Evolutionary conservation across 305 asterid species (phyloP).

Genomic region (Solanum chacoense): DNA sequence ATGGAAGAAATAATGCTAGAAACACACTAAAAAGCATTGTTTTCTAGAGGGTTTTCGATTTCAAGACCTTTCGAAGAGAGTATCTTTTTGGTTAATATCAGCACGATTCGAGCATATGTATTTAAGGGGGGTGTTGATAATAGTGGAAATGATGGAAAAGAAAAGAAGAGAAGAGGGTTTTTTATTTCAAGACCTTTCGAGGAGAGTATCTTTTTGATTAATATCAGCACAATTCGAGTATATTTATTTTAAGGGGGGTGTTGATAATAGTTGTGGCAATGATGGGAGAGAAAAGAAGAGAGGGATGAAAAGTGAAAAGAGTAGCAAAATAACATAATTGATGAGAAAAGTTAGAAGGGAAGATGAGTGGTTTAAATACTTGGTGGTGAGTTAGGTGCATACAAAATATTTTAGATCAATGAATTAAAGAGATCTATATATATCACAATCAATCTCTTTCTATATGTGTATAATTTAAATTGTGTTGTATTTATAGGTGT

Average conservation of each 20-base stretch:
- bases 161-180: neutral
- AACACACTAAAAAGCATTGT: conserved; percentile 59
- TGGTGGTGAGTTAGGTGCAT: neutral
- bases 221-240: neutral
- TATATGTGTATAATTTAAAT: neutral
- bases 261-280: neutral
- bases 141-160: neutral
- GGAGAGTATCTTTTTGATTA: neutral
- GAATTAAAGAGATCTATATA: neutral
- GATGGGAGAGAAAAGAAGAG: neutral
- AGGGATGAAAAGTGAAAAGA: neutral
- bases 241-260: no score
- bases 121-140: neutral
- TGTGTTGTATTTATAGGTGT: neutral
- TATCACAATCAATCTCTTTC: neutral
- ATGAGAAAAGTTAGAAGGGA: neutral
- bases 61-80: neutral
- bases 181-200: neutral
- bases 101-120: neutral
- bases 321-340: neutral
- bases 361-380: neutral
- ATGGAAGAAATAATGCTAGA: conserved; percentile 73
- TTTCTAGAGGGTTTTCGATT: neutral
- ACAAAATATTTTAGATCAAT: neutral
- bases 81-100: neutral